Conservation (phyloP, 2,329 filamentous ascomycete species). For the Epichloe gansuensis region DNA sequence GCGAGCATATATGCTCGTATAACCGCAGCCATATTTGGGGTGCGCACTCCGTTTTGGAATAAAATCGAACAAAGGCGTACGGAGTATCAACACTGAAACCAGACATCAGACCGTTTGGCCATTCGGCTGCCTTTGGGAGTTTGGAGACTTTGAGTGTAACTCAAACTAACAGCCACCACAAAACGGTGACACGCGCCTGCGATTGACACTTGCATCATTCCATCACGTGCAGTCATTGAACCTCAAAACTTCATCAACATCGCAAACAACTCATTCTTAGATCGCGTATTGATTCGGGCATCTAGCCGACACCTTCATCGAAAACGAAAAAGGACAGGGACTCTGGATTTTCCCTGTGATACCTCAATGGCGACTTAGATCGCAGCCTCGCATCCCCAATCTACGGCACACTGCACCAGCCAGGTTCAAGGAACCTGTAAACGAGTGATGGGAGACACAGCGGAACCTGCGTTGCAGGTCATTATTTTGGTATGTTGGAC, state of each 20-base stretch:
- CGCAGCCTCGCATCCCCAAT: neutral
- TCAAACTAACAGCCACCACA: neutral
- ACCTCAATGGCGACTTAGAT: neutral
- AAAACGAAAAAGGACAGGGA: neutral
- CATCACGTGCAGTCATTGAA: neutral
- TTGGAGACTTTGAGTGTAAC: neutral
- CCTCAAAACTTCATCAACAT: neutral
- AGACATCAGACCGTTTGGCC: neutral
- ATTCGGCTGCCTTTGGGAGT: neutral
- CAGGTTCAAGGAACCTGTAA: neutral
- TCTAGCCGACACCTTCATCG: neutral
- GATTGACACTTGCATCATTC: neutral
- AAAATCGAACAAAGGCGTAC: neutral
- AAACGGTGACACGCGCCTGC: neutral
- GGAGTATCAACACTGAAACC: neutral
- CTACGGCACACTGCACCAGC: neutral
- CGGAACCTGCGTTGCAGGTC: conserved; percentile 51
- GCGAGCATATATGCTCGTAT: neutral
- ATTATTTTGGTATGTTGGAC: conserved; percentile 49
- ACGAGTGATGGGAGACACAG: conserved; percentile 14
- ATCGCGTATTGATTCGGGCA: neutral
- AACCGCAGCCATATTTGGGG: too few relatives aligned
- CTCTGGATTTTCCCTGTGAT: neutral
- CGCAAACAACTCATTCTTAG: neutral
- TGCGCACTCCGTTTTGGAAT: too few relatives aligned